A percentile compares a stretch with the other conserved stretches of the same genome.
Evolutionary conservation across 768 basidiomycete species (phyloP).

Genomic region (Boletus subparvulus): DNA sequence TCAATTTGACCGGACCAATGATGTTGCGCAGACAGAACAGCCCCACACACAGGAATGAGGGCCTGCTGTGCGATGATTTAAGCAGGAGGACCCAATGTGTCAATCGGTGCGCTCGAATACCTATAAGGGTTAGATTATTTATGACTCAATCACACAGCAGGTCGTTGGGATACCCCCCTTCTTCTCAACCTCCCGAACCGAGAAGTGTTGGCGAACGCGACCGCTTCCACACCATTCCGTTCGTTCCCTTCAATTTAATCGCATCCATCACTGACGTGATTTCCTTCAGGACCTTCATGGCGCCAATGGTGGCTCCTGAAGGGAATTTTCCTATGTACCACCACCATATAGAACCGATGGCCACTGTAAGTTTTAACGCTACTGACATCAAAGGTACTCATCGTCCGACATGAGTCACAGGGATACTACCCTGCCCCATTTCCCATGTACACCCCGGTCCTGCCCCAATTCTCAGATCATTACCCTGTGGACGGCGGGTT

Average conservation of each 20-base stretch:
- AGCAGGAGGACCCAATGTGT: not conserved
- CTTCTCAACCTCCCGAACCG: not conserved
- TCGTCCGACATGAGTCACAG: slow-evolving; percentile 3
- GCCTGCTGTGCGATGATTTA: slow-evolving; percentile 17
- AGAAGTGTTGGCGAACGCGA: not conserved
- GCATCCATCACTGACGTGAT: not conserved
- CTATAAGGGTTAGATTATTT: slow-evolving; percentile 12
- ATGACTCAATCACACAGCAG: slow-evolving; percentile 15
- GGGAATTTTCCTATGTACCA: not conserved
- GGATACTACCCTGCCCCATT: slow-evolving; percentile 1
- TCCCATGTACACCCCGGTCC: not conserved
- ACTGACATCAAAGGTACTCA: not conserved
- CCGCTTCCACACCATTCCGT: not conserved
- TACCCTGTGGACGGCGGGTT: not conserved
- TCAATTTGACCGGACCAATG: not conserved
- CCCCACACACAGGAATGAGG: slow-evolving; percentile 18
- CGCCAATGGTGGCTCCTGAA: not conserved
- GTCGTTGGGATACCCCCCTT: not conserved
- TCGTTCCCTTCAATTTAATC: not conserved
- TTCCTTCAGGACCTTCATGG: slow-evolving; percentile 7
- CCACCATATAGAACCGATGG: not conserved
- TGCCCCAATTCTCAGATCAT: not conserved
- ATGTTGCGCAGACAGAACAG: slow-evolving; percentile 12
- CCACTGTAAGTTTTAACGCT: slow-evolving; percentile 8
- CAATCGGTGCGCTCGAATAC: slow-evolving; percentile 8